Evolutionary conservation across 495 filamentous ascomycete species (phyloP), one percentile per base, ranked within the genome.

Genomic region (Penicillium chermesinum): DNA sequence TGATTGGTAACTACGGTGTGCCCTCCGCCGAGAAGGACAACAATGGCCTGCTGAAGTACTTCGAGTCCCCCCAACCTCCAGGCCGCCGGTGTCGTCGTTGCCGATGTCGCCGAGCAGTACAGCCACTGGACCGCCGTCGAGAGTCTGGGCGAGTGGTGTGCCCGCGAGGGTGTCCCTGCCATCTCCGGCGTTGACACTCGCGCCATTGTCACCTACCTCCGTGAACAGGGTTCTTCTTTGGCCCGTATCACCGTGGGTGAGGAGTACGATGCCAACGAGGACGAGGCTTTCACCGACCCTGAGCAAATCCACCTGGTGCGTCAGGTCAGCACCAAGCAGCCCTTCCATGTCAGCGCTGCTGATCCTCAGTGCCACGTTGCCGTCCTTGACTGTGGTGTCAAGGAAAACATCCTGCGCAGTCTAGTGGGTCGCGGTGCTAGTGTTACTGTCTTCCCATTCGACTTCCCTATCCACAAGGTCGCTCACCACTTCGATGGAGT

Each of bases 121-220:
- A 93, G 87, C 65, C 94, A 99, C 64, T 97, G 94, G 94, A 97
- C 93, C 39, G 93, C 93, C 19, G 91, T 96, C 21, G 87, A 96
- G 79, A 89, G 87, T 55, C 72, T 99, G 56, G 77, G 86, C 50
- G 78, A 93, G 49, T 99, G 93, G 93, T 97, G 94, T 66, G 87
- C 89, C 37, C 82, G 91, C 15, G 91, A 97, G 69, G 93, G 91
- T 47, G 88, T 99, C 21, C 93, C 94, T 15, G 90, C 89, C 55
- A 96, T 99, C 67, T 88, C 90, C 16, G 93, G 93, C 16, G 93
- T 99, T 41, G 93, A 99, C 61, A 99, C 93, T 34, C 85, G 93
- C 70, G 91, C 81, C 18, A 95, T 99, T 64, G 94, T 97, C 61
- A 97, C 91, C 13, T 85, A 86, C 57, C 81, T 99, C 46, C 89